Percentiles rank a stretch among this genome's conserved stretches.
Evolutionary conservation across 2,329 filamentous ascomycete species (phyloP).

Genomic region (Catunica adiposa): DNA sequence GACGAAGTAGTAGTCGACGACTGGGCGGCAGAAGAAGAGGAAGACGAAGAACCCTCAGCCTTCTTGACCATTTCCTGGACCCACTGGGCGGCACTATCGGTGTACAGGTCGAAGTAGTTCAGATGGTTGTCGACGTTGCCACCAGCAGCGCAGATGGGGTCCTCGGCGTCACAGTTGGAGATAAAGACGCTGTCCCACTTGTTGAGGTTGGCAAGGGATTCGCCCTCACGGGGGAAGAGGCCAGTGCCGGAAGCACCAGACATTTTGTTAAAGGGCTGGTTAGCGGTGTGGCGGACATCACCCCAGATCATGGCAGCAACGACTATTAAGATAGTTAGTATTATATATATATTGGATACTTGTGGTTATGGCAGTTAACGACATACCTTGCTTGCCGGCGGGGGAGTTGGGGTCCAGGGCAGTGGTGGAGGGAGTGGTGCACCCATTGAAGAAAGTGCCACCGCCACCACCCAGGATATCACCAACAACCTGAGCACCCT

Average conservation of each 20-base stretch:
- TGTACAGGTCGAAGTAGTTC: slow-evolving; percentile 15
- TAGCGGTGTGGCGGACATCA: slow-evolving; percentile 22
- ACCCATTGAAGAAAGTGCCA: background rate
- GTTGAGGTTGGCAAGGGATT: slow-evolving; percentile 19
- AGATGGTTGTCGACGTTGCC: slow-evolving; percentile 11
- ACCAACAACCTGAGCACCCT: slow-evolving; percentile 22
- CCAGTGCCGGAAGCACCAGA: slow-evolving; percentile 18
- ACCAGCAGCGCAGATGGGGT: slow-evolving; percentile 26
- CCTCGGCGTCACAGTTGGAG: slow-evolving; percentile 23
- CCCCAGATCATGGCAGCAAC: slow-evolving; percentile 22
- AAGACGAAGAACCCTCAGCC: background rate
- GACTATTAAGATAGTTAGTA: slow-evolving; percentile 17
- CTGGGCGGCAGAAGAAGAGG: background rate
- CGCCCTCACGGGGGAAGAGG: slow-evolving; percentile 20
- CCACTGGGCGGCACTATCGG: background rate
- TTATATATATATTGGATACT: background rate
- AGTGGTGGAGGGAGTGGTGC: background rate
- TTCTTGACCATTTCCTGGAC: background rate
- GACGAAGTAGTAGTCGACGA: background rate
- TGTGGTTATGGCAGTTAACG: background rate
- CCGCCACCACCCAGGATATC: slow-evolving; percentile 22
- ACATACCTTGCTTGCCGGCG: slow-evolving; percentile 23
- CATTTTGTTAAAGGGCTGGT: slow-evolving; percentile 22
- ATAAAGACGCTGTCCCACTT: slow-evolving; percentile 19
- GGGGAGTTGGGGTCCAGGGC: slow-evolving; percentile 18